Base-by-base conservation (phyloP, 768 basidiomycete species). In the Amanita subjunquillea region DNA sequence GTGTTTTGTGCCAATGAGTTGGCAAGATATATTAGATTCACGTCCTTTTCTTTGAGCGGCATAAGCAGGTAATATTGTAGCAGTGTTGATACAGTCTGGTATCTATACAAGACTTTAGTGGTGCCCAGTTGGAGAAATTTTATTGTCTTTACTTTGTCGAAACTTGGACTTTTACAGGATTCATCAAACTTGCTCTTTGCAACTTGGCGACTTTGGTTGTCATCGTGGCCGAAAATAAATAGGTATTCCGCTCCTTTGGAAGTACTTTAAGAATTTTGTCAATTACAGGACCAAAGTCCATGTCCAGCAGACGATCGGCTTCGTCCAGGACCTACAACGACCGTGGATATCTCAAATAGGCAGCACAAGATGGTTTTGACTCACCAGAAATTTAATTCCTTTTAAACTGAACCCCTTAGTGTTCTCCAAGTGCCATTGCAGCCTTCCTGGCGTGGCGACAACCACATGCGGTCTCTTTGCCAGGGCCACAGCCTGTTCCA, bases 151-250 rank as follows among this genome's bases (percentile, higher is more conserved):
- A 93, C 93, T 95, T 97, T 62, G 87, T 79, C 6, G 89, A 87
- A 2, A 97, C 91, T 66, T 98, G 94, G 2, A 98, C 83, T 58
- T 87, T 79, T 23, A 94, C 82, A n/a, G 96, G 96, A 63, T 95
- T 93, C 30, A 80, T 79, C 62, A 98, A 72, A 73, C 91, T 93
- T 30, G 96, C 94, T 50, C 95, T 72, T 65, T 98, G 95, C 9
- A 99, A 74, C 67, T 97, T 97, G 9, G 89, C 91, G 3, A 99
- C 92, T 69, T 97, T 98, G 12, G 91, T 92, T 9, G 96, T 95
- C 95, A 99, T 98, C 20, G 95, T 98, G 5, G 95, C 96, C 10
- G 95, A 97, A 72, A 93, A 99, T 1, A 99, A 78, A 63, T 92
- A 97, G 2, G 96, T 99, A 29, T 86, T 89, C 9, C 96, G 80